A percentile compares a stretch with the other conserved stretches of the same genome.
phyloP scores from a whole-genome alignment of 345 rosid genomes.

The Pugionium cornutum region DNA sequence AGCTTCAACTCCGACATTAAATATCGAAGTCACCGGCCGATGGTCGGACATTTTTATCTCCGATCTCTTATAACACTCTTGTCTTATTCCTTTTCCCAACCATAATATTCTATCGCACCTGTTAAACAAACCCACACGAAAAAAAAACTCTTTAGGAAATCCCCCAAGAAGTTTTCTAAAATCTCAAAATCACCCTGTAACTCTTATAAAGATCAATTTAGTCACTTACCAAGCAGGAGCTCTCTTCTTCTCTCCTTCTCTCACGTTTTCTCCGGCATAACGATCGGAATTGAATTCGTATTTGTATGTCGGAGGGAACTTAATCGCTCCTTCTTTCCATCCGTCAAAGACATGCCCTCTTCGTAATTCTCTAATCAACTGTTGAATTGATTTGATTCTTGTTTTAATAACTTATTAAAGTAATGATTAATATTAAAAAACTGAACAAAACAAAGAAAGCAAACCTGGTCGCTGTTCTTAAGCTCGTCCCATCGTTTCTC shows the following conservation, averaged over 20 bases:
- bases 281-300: constrained; percentile 81
- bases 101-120: constrained; percentile 99
- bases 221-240: constrained; percentile 90
- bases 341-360: constrained; percentile 83
- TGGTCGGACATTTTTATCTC: constrained; percentile 80
- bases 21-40: constrained; percentile 86
- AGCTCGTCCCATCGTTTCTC: constrained; percentile 80
- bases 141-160: not conserved
- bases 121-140: constrained; percentile 24
- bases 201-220: not conserved
- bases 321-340: constrained; percentile 86
- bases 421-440: not conserved
- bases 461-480: constrained; percentile 75
- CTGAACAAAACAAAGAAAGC: constrained; percentile 22
- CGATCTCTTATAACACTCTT: constrained; percentile 66
- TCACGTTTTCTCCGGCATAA: constrained; percentile 78
- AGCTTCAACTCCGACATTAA: constrained; percentile 78
- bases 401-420: constrained; percentile 12
- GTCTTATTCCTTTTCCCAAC: constrained; percentile 80
- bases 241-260: constrained; percentile 90
- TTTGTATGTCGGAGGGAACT: constrained; percentile 93
- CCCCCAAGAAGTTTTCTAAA: not conserved
- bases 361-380: constrained; percentile 75
- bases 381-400: constrained; percentile 19
- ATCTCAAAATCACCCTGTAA: constrained; percentile 12